Conservation (phyloP, 768 basidiomycete species). For the Russula earlei region DNA sequence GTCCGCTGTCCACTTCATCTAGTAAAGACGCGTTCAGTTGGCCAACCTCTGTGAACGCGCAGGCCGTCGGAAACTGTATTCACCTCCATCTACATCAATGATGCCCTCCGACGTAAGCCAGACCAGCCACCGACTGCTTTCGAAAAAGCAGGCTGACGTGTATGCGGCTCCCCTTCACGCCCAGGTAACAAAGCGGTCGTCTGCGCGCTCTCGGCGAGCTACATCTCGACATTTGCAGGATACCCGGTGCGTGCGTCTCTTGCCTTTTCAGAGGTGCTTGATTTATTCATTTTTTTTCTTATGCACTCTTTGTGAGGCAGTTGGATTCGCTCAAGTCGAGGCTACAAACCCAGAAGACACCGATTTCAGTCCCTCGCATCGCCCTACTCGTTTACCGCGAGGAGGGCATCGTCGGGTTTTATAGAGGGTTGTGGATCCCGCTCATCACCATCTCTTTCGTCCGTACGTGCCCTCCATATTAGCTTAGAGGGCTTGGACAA, state of each 20-base stretch:
- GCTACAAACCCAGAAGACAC: slow-evolving; percentile 74
- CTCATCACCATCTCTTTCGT: slow-evolving; percentile 94
- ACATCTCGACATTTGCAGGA: slow-evolving; percentile 86
- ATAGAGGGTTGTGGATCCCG: slow-evolving; percentile 85
- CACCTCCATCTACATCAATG: slow-evolving; percentile 19
- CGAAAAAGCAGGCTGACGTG: slow-evolving; percentile 9
- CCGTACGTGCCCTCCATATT: slow-evolving; percentile 45
- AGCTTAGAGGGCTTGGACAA: background rate
- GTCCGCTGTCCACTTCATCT: slow-evolving; percentile 10
- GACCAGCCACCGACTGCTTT: background rate
- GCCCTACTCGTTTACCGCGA: slow-evolving; percentile 69
- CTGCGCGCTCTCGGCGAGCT: slow-evolving; percentile 84
- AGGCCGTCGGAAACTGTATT: slow-evolving; percentile 16
- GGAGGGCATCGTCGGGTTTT: slow-evolving; percentile 85
- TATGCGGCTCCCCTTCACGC: background rate
- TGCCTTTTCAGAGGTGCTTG: too few species aligned
- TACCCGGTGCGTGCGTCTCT: slow-evolving; percentile 52
- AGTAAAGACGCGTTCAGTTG: background rate
- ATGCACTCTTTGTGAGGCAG: slow-evolving; percentile 29
- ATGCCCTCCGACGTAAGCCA: slow-evolving; percentile 17
- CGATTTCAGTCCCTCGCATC: slow-evolving; percentile 62
- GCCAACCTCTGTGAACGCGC: background rate
- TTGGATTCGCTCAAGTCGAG: slow-evolving; percentile 93
- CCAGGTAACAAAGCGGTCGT: slow-evolving; percentile 81
- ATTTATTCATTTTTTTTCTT: background rate